A percentile compares a stretch with the other conserved stretches of the same genome.
These are phyloP conservation scores for Platismatia glauca DNA, from an alignment of 495 filamentous ascomycete genomes.

Conservation along the genomic window DNA sequence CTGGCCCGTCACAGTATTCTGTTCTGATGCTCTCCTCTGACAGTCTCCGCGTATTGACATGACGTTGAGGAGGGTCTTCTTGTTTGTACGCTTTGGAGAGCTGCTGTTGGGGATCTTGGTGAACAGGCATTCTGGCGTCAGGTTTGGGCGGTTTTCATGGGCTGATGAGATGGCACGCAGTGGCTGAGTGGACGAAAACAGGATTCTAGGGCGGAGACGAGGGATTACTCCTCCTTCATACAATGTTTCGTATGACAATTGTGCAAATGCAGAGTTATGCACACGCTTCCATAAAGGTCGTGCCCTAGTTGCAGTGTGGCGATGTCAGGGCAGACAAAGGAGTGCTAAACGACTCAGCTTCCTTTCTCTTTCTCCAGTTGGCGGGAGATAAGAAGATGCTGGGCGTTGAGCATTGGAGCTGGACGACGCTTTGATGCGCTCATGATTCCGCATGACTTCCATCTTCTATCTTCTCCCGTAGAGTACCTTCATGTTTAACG, in stretches of 20 bases:
- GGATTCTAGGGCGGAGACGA: background rate
- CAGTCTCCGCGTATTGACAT: conserved; percentile 25
- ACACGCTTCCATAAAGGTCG: conserved; percentile 2
- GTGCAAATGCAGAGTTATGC: conserved; percentile 18
- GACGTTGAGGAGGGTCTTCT: conserved; percentile 15
- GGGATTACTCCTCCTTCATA: background rate
- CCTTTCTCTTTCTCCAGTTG: background rate
- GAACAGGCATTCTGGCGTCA: conserved; percentile 48
- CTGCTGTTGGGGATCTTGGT: conserved; percentile 35
- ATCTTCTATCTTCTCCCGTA: background rate
- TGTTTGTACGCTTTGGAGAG: conserved; percentile 15
- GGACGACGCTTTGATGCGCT: background rate
- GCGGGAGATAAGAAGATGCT: background rate
- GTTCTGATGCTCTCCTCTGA: conserved; percentile 48
- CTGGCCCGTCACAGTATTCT: conserved; percentile 48
- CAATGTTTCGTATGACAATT: conserved; percentile 8
- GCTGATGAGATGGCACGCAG: background rate
- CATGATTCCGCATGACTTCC: conserved; percentile 10
- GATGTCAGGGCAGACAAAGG: background rate
- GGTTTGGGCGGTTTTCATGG: background rate
- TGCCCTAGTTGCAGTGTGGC: conserved; percentile 1
- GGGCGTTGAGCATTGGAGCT: background rate
- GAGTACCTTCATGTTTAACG: no score
- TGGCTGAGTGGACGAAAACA: background rate
- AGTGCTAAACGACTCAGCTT: background rate